A percentile compares a stretch with the other conserved stretches of the same genome.
Conservation (phyloP, 2,329 filamentous ascomycete genomes). For the Rasamsonia emersonii region DNA sequence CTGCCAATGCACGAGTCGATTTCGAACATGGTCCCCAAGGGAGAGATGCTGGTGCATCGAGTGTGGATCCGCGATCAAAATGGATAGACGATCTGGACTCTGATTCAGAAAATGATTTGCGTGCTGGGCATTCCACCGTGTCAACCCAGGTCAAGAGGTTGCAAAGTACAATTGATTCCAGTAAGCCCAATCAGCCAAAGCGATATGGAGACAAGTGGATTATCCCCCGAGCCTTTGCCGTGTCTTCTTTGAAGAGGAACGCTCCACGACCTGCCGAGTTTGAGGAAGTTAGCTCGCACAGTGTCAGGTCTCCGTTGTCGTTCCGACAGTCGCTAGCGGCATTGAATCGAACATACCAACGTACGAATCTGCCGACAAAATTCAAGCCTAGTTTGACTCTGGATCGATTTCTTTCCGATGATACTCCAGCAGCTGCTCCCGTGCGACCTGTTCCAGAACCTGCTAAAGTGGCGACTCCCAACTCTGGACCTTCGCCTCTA, state of each 20-base stretch:
- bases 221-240: conserved; percentile 23
- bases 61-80: not conserved
- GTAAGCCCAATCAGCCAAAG: conserved; percentile 9
- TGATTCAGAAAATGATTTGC: conserved; percentile 5
- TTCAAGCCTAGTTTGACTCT: conserved; percentile 21
- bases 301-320: conserved; percentile 11
- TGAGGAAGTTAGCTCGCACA: conserved; percentile 10
- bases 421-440: conserved; percentile 6
- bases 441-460: not conserved
- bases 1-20: conserved; percentile 11
- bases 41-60: conserved; percentile 3
- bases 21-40: conserved; percentile 3
- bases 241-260: conserved; percentile 29
- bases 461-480: not conserved
- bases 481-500: not conserved
- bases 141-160: conserved; percentile 2
- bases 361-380: conserved; percentile 10
- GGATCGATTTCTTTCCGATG: conserved; percentile 27
- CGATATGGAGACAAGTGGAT: conserved; percentile 24
- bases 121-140: not conserved
- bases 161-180: conserved; percentile 1
- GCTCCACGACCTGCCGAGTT: conserved; percentile 27
- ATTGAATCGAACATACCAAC: conserved; percentile 22
- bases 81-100: conserved; percentile 1
- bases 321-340: conserved; percentile 26